A percentile compares a stretch with the other conserved stretches of the same genome.
phyloP scores from a whole-genome alignment of 371 early-diverging fungal genomes.

The Zancudomyces culisetae region DNA sequence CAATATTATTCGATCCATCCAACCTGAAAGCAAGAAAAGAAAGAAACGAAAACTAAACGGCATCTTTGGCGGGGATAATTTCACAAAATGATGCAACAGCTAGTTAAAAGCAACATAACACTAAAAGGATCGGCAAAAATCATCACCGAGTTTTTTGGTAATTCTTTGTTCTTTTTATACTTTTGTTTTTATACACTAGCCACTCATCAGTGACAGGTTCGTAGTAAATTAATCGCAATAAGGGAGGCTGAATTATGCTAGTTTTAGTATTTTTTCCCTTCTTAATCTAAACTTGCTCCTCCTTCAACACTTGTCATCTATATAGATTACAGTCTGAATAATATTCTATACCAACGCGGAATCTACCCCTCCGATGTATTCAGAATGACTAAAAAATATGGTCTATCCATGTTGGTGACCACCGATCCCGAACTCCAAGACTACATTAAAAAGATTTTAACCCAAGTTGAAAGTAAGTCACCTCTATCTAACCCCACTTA shows the following conservation, averaged over 20 bases:
- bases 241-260: background rate
- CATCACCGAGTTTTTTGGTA: constrained; percentile 70
- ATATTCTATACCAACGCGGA: constrained; percentile 76
- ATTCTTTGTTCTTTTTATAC: background rate
- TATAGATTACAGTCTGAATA: constrained; percentile 56
- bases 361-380: constrained; percentile 78
- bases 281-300: background rate
- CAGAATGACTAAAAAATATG: constrained; percentile 54
- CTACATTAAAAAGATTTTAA: constrained; percentile 52
- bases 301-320: background rate
- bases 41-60: no score
- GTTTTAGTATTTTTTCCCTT: background rate
- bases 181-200: background rate
- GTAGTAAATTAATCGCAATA: background rate
- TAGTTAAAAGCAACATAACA: constrained; percentile 34
- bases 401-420: constrained; percentile 52
- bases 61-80: no score
- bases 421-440: constrained; percentile 45
- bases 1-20: no score
- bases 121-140: constrained; percentile 56
- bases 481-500: no score
- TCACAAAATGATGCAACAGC: constrained; percentile 14
- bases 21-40: no score
- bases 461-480: constrained; percentile 38
- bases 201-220: background rate